A percentile compares a stretch with the other conserved stretches of the same genome.
These are phyloP conservation scores for Silene noctiflora DNA, from an alignment of 179 eudicot species.

Conservation along the genomic window DNA sequence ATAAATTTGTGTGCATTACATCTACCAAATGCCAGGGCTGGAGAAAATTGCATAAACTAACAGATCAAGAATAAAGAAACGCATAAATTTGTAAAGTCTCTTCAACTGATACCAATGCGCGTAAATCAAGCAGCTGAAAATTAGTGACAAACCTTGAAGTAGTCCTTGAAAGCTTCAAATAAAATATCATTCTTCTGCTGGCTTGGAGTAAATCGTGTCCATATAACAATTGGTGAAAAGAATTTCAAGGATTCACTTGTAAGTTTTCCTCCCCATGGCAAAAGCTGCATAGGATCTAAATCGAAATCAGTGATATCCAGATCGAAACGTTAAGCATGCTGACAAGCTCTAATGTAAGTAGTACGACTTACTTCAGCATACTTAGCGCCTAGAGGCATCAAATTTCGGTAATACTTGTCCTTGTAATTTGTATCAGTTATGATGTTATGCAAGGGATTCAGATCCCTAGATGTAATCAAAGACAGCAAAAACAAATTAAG, in stretches of 20 bases:
- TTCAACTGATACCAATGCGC: not conserved
- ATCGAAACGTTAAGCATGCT: conserved; percentile 8
- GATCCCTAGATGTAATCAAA: conserved; percentile 52
- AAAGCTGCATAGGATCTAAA: conserved; percentile 73
- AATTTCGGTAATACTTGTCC: conserved; percentile 63
- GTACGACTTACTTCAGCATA: conserved; percentile 55
- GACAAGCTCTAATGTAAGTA: not conserved
- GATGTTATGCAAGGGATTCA: conserved; percentile 78
- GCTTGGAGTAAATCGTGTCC: conserved; percentile 74
- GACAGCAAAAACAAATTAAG: not conserved
- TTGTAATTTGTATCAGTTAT: conserved; percentile 53
- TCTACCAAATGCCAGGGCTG: too few relatives aligned
- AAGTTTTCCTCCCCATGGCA: conserved; percentile 95
- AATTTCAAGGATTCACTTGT: conserved; percentile 86
- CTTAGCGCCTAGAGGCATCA: conserved; percentile 65
- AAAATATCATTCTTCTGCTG: conserved; percentile 43
- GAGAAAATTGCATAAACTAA: too few relatives aligned
- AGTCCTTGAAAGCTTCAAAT: conserved; percentile 75
- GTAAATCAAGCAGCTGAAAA: not conserved
- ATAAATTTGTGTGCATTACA: not conserved
- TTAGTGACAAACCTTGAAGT: conserved; percentile 56
- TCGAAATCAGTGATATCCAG: conserved; percentile 37
- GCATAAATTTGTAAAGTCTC: too few relatives aligned
- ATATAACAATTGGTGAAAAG: conserved; percentile 89
- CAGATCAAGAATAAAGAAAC: too few relatives aligned